Evolutionary conservation across 495 filamentous ascomycete species (phyloP).

Genomic region (Thermothielavioides terrestris): DNA sequence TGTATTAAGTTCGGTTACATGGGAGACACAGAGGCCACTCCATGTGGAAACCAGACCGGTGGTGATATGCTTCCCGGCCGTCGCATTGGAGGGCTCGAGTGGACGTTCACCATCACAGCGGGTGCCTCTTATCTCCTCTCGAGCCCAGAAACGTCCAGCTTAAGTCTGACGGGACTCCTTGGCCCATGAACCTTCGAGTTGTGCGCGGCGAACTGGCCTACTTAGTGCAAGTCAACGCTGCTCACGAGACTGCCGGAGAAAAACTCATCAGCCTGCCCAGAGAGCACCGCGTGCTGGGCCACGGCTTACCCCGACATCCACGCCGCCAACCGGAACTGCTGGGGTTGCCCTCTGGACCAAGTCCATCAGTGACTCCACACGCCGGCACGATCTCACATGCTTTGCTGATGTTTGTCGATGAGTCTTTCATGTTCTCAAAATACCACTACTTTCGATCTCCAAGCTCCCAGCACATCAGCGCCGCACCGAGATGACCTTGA

Average conservation of each 20-base stretch:
- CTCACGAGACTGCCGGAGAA: conserved; percentile 44
- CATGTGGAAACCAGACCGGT: conserved; percentile 51
- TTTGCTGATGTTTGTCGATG: conserved; percentile 41
- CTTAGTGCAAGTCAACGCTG: conserved; percentile 51
- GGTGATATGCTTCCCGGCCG: conserved; percentile 52
- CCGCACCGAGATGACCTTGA: conserved; percentile 33
- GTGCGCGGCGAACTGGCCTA: conserved; percentile 57
- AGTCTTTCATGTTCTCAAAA: not conserved
- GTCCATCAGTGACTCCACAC: conserved; percentile 60
- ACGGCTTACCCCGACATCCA: conserved; percentile 58
- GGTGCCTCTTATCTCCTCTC: conserved; percentile 54
- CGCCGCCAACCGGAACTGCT: conserved; percentile 50
- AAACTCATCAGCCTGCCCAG: conserved; percentile 49
- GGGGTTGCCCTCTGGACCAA: conserved; percentile 47
- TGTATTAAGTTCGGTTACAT: conserved; percentile 59
- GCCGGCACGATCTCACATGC: conserved; percentile 49
- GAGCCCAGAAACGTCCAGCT: conserved; percentile 32
- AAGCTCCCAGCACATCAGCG: not conserved
- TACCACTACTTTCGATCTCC: not conserved
- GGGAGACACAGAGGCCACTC: conserved; percentile 53
- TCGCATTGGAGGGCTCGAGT: conserved; percentile 54
- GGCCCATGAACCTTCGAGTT: conserved; percentile 44
- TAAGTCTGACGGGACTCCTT: conserved; percentile 31
- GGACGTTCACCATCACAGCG: conserved; percentile 56
- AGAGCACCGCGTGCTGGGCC: conserved; percentile 55